Percentiles rank a stretch among this genome's conserved stretches.
Evolutionary conservation across 257 asterid genomes (phyloP).

Genomic region (Primulina eburnea): DNA sequence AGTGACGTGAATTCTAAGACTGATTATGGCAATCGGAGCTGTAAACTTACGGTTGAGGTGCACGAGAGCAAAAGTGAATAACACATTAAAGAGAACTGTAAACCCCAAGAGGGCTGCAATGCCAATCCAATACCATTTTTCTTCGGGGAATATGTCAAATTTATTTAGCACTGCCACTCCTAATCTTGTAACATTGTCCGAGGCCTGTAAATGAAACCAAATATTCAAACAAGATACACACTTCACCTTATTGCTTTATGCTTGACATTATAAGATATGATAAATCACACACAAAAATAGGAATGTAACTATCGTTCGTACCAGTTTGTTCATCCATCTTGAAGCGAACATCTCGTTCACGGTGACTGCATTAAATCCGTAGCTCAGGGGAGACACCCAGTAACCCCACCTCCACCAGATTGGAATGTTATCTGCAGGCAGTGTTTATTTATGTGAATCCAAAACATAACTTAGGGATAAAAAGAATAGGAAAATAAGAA

Average conservation of each 20-base stretch:
- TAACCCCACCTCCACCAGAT: constrained; percentile 73
- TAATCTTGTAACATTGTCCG: constrained; percentile 32
- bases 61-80: constrained; percentile 54
- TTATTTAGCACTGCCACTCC: constrained; percentile 44
- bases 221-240: background rate
- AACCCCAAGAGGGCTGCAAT: constrained; percentile 51
- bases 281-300: background rate
- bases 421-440: constrained; percentile 45
- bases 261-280: background rate
- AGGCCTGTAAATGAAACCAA: constrained; percentile 31
- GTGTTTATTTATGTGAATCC: constrained; percentile 18
- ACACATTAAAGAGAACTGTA: constrained; percentile 44
- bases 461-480: too few species aligned
- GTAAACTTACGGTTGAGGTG: constrained; percentile 51
- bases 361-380: constrained; percentile 48
- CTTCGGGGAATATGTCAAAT: constrained; percentile 40
- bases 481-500: too few species aligned
- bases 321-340: constrained; percentile 52
- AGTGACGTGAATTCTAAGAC: background rate
- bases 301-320: constrained; percentile 20
- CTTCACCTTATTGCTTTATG: background rate
- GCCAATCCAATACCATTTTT: constrained; percentile 69
- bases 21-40: background rate
- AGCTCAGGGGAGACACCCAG: constrained; percentile 64
- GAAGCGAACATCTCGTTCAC: constrained; percentile 63